phyloP scores from a whole-genome alignment of 169 alveolate genomes.

The Fabrea salina region DNA sequence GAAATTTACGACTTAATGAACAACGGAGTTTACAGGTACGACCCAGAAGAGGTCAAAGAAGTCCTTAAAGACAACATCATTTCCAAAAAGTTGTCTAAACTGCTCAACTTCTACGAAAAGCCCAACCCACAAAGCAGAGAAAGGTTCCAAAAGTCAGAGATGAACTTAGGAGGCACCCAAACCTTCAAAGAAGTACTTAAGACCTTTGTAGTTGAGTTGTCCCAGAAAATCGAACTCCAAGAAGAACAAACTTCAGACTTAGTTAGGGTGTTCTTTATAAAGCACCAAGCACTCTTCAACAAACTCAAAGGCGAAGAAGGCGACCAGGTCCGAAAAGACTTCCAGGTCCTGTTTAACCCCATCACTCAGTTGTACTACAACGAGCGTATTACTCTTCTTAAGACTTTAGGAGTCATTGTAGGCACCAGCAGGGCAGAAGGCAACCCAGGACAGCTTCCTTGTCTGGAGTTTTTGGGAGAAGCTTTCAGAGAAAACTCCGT shows the following conservation, averaged over 20 bases:
- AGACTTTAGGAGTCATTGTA: not conserved
- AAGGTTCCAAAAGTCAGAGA: not conserved
- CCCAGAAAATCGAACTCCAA: not conserved
- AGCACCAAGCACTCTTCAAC: not conserved
- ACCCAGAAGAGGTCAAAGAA: not conserved
- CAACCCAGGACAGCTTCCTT: not conserved
- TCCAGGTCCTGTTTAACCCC: not conserved
- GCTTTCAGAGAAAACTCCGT: not conserved
- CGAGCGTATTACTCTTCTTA: constrained; percentile 13
- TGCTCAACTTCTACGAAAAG: not conserved
- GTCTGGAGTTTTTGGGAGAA: not conserved
- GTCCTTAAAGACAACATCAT: not conserved
- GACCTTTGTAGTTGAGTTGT: not conserved
- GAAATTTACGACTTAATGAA: not conserved
- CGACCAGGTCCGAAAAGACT: not conserved
- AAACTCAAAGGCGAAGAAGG: not conserved
- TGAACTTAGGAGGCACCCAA: not conserved
- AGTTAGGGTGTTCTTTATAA: not conserved
- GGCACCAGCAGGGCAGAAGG: not conserved
- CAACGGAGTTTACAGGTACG: not conserved
- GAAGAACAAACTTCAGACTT: constrained; percentile 1
- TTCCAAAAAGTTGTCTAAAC: not conserved
- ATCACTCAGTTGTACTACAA: not conserved
- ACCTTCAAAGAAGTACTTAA: not conserved
- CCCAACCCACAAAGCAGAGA: not conserved